phyloP scores from a whole-genome alignment of 2,329 filamentous ascomycete genomes.

The Ophiostoma populinum region DNA sequence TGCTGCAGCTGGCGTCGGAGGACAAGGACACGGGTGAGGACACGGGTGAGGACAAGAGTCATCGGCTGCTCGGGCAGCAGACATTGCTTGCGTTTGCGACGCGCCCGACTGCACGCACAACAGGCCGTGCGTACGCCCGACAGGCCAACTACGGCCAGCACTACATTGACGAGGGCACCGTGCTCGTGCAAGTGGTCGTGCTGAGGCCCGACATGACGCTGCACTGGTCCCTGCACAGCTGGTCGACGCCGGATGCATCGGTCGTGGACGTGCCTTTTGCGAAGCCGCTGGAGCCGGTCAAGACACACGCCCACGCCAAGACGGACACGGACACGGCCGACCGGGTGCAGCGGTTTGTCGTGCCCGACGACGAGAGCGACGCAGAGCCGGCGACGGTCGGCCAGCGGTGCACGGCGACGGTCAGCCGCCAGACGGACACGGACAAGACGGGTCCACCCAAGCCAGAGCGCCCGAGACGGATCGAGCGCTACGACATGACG shows the following conservation, averaged over 20 bases:
- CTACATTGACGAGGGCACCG: neutral
- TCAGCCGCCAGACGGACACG: too few relatives aligned
- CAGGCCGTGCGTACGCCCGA: neutral
- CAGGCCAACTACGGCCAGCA: neutral
- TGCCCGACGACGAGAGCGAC: slow-evolving; percentile 25
- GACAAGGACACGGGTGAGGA: neutral
- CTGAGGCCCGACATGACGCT: neutral
- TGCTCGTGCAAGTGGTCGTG: neutral
- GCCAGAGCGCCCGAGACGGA: neutral
- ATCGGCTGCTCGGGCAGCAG: slow-evolving; percentile 5
- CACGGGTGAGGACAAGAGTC: too few relatives aligned
- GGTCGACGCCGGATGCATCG: neutral
- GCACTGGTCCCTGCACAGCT: slow-evolving; percentile 1
- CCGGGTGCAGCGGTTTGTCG: slow-evolving; percentile 14
- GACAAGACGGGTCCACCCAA: too few relatives aligned
- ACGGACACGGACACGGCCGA: slow-evolving; percentile 7
- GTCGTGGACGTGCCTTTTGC: neutral
- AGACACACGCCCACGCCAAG: too few relatives aligned
- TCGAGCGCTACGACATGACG: slow-evolving; percentile 5
- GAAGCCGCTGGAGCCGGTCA: too few relatives aligned
- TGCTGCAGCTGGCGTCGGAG: neutral
- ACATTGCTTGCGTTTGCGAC: slow-evolving; percentile 6
- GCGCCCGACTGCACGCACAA: neutral
- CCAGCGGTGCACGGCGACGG: too few relatives aligned
- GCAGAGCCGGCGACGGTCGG: neutral